These are phyloP conservation scores for Phylloporus sp. DNA, from an alignment of 768 basidiomycete genomes.

Conservation along the genomic window DNA sequence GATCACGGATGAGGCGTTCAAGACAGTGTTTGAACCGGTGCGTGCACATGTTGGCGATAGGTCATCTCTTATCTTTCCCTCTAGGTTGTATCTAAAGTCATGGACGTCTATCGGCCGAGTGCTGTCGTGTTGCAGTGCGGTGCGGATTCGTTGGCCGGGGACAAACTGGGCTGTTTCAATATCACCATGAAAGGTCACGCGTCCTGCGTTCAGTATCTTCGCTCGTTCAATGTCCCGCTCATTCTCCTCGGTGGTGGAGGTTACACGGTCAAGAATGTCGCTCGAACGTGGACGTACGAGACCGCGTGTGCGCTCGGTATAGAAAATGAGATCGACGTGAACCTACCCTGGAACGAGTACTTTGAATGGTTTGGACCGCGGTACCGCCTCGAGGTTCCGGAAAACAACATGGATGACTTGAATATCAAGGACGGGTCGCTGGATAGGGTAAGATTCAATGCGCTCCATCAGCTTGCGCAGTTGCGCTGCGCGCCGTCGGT, in stretches of 20 bases:
- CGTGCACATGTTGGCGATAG: constrained; percentile 20
- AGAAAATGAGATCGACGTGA: constrained; percentile 70
- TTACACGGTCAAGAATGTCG: constrained; percentile 96
- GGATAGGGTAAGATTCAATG: constrained; percentile 68
- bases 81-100: constrained; percentile 77
- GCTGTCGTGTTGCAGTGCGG: constrained; percentile 94
- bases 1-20: constrained; percentile 84
- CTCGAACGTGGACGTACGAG: constrained; percentile 93
- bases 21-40: constrained; percentile 89
- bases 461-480: constrained; percentile 54
- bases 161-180: constrained; percentile 96
- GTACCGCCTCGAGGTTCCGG: constrained; percentile 86
- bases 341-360: constrained; percentile 83
- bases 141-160: constrained; percentile 91
- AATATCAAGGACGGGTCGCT: constrained; percentile 80
- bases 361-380: constrained; percentile 98
- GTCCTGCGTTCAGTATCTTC: constrained; percentile 82
- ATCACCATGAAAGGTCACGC: constrained; percentile 94
- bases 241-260: constrained; percentile 95
- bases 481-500: constrained; percentile 79
- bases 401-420: constrained; percentile 93
- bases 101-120: constrained; percentile 84
- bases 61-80: background rate
- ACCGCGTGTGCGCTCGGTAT: constrained; percentile 93
- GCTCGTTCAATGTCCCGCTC: constrained; percentile 77